These are phyloP conservation scores for Fusarium keratoplasticum DNA, from an alignment of 2,329 filamentous ascomycete species.

Conservation along the genomic window DNA sequence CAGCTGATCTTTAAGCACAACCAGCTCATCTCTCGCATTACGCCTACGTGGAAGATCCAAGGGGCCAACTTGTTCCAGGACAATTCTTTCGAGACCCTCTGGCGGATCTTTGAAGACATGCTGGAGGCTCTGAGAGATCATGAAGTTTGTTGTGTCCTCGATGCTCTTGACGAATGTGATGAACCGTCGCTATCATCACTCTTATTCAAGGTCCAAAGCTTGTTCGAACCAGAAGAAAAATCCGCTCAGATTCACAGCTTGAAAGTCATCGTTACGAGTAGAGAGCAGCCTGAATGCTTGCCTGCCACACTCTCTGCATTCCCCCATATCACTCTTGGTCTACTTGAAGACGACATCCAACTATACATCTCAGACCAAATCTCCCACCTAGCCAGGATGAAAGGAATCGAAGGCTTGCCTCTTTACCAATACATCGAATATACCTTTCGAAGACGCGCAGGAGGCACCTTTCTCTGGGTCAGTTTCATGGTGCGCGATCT, in stretches of 20 bases:
- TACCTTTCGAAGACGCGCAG: background rate
- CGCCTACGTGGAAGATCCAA: background rate
- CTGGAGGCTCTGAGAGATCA: rapidly evolving
- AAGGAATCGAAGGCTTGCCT: background rate
- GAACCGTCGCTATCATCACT: background rate
- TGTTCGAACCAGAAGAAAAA: background rate
- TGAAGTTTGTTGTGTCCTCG: constrained; percentile 1
- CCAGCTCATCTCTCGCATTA: background rate
- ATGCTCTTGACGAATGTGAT: constrained; percentile 14
- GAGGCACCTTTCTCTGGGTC: constrained; percentile 24
- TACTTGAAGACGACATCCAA: background rate
- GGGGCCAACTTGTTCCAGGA: background rate
- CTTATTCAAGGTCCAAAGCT: background rate
- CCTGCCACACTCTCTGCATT: background rate
- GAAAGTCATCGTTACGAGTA: background rate
- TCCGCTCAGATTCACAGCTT: rapidly evolving
- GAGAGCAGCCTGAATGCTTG: constrained; percentile 1
- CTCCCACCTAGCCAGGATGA: background rate
- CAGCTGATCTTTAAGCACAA: background rate
- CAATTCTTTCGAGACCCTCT: background rate
- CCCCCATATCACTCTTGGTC: background rate
- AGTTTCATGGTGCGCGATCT: constrained; percentile 21
- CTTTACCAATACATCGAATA: background rate
- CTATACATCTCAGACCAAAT: background rate
- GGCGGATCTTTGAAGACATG: constrained; percentile 1